Evolutionary conservation across 2,329 filamentous ascomycete genomes (phyloP).

Genomic region (Sporothrix variecibatus): DNA sequence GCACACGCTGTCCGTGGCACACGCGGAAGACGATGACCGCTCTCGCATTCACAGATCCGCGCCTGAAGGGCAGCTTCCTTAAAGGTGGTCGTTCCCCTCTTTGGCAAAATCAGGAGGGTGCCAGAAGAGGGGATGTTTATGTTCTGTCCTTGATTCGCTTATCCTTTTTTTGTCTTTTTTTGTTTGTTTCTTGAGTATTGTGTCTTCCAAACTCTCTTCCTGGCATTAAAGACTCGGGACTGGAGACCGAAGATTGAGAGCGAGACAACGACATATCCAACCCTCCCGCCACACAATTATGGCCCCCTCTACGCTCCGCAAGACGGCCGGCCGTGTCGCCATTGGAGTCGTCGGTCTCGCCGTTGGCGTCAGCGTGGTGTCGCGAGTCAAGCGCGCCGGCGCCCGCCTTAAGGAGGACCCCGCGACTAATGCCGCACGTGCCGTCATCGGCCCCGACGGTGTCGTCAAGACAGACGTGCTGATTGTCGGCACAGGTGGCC

Average conservation of each 20-base stretch:
- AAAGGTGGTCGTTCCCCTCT: not conserved
- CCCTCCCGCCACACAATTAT: not conserved
- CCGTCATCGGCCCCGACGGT: slow-evolving; percentile 20
- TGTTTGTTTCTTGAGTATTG: not conserved
- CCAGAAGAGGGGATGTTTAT: not conserved
- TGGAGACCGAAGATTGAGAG: not conserved
- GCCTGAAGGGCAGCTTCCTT: not conserved
- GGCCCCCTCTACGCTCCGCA: slow-evolving; percentile 20
- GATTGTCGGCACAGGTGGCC: slow-evolving; percentile 40
- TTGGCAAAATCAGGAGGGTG: not conserved
- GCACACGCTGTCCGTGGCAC: not conserved
- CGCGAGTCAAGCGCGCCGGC: slow-evolving; percentile 20
- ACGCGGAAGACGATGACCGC: slow-evolving; percentile 9
- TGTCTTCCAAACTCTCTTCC: not conserved
- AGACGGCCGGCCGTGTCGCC: slow-evolving; percentile 18
- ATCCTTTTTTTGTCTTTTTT: not conserved
- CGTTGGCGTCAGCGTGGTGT: slow-evolving; percentile 19
- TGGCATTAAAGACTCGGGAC: not conserved
- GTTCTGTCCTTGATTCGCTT: not conserved
- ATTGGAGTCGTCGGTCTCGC: slow-evolving; percentile 20
- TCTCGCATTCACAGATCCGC: not conserved
- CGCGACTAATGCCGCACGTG: slow-evolving; percentile 20
- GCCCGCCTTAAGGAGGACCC: slow-evolving; percentile 23
- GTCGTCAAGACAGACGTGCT: slow-evolving; percentile 32
- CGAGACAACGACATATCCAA: not conserved